These are phyloP conservation scores for Coelastrella sp. DNA, from an alignment of 139 green algal species.

Conservation along the genomic window DNA sequence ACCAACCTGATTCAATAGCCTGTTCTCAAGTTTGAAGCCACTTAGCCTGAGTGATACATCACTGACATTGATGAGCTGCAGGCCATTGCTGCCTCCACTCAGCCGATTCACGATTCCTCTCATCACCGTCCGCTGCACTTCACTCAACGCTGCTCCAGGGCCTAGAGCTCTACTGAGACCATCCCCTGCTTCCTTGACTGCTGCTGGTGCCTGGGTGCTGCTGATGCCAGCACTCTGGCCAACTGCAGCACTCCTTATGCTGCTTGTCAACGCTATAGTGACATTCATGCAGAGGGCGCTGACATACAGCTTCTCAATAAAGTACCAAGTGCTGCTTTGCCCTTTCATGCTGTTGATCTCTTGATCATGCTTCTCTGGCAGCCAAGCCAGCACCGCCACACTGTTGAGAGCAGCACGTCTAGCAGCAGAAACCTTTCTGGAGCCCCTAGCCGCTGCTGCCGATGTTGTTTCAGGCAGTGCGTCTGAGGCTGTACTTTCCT, in stretches of 20 bases:
- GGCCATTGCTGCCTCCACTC: conserved; percentile 71
- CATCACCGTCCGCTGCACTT: conserved; percentile 58
- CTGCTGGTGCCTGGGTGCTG: too few relatives aligned
- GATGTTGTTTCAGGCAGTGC: too few relatives aligned
- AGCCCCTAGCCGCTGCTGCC: conserved; percentile 8
- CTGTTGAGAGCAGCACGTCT: conserved; percentile 10
- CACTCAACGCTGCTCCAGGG: conserved; percentile 8
- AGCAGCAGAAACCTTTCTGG: conserved; percentile 11
- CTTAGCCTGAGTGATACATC: conserved; percentile 83
- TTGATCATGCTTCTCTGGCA: conserved; percentile 67
- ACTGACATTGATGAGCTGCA: conserved; percentile 92
- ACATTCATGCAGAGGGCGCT: conserved; percentile 68
- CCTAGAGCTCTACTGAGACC: background rate
- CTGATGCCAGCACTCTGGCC: background rate
- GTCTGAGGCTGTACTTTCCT: too few relatives aligned
- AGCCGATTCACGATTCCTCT: conserved; percentile 58
- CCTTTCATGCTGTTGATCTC: conserved; percentile 77
- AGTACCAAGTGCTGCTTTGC: conserved; percentile 78
- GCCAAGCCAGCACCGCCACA: conserved; percentile 60
- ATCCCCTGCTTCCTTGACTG: background rate
- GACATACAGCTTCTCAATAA: conserved; percentile 53
- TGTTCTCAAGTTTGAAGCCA: conserved; percentile 46
- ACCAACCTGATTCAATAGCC: conserved; percentile 64
- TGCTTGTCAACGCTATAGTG: conserved; percentile 81
- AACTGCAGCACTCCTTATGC: conserved; percentile 50